Evolutionary conservation across 2,329 filamentous ascomycete genomes (phyloP).

Genomic region (Botrytis squamosa): DNA sequence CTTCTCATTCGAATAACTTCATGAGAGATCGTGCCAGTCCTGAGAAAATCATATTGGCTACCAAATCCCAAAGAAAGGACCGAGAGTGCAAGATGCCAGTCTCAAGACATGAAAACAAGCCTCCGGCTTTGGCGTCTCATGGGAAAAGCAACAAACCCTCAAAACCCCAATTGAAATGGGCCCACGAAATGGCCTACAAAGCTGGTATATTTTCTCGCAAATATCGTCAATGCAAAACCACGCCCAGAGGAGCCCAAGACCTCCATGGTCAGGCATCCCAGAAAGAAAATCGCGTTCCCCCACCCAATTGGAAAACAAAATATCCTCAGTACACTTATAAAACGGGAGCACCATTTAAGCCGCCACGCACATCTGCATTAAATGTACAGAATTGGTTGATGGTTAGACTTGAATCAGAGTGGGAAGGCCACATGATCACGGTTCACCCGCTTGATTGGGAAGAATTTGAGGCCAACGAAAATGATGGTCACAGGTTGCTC

Average conservation of each 20-base stretch:
- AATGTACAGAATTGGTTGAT: neutral
- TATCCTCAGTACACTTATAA: neutral
- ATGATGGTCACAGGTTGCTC: neutral
- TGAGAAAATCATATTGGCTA: neutral
- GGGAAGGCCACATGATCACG: neutral
- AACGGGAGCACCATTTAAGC: neutral
- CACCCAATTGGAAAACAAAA: neutral
- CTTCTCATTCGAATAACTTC: neutral
- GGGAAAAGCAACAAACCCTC: neutral
- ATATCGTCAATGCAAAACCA: neutral
- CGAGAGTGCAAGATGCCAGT: neutral
- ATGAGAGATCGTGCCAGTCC: neutral
- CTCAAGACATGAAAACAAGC: neutral
- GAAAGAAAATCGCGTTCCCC: neutral
- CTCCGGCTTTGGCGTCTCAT: neutral
- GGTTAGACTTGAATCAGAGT: neutral
- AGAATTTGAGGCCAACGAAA: neutral
- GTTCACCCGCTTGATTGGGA: neutral
- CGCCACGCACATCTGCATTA: neutral
- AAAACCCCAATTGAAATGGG: neutral
- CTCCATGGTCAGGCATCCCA: neutral
- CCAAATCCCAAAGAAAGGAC: neutral
- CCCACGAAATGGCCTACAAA: neutral
- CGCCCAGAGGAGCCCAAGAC: neutral
- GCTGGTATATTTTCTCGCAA: neutral